These are phyloP conservation scores for Pseudopithomyces chartarum DNA, from an alignment of 2,329 filamentous ascomycete species.

Conservation along the genomic window DNA sequence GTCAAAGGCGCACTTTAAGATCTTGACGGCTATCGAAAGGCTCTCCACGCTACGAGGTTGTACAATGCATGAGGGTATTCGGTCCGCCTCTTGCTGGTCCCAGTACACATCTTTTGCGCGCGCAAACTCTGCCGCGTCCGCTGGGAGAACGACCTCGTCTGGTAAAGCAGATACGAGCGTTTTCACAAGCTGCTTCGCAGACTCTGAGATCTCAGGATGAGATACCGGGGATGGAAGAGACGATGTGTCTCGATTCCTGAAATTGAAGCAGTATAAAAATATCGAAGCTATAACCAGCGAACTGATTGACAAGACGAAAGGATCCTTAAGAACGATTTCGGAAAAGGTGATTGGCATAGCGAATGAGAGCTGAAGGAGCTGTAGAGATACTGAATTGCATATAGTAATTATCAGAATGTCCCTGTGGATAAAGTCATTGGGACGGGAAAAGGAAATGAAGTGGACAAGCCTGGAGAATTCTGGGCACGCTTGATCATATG, in stretches of 20 bases:
- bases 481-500: not conserved
- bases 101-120: not conserved
- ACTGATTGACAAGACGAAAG: too few species aligned
- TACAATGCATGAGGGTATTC: not conserved
- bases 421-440: too few species aligned
- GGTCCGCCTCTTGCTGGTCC: not conserved
- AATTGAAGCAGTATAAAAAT: not conserved
- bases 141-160: not conserved
- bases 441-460: not conserved
- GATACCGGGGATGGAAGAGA: not conserved
- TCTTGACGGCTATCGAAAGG: not conserved
- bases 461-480: not conserved
- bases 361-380: too few species aligned
- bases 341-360: too few species aligned
- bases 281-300: too few species aligned
- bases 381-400: too few species aligned
- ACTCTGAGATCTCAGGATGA: not conserved
- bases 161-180: not conserved
- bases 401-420: too few species aligned
- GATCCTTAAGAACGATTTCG: too few species aligned
- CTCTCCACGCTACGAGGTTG: not conserved
- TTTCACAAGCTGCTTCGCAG: not conserved
- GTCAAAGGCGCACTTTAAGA: not conserved
- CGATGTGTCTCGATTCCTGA: not conserved
- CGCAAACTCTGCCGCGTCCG: not conserved